phyloP scores from a whole-genome alignment of 2,329 filamentous ascomycete species.

The Bipolaris cookei region DNA sequence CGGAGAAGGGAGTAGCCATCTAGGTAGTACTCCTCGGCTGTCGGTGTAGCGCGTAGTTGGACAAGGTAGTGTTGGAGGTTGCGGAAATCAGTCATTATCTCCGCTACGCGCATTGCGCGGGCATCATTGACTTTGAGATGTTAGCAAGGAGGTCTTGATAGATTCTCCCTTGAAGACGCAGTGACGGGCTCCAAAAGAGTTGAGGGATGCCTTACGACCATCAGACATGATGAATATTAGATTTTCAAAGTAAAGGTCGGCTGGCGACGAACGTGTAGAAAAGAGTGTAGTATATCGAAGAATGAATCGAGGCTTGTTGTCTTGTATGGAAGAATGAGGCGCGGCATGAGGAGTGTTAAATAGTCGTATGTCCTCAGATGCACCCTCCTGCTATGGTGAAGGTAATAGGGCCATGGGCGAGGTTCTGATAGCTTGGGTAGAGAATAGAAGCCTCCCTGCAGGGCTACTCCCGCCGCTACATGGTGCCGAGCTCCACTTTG shows the following conservation, averaged over 20 bases:
- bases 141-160: constrained; percentile 16
- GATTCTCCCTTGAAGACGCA: background rate
- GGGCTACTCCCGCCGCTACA: constrained; percentile 48
- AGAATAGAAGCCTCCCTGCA: constrained; percentile 28
- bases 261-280: constrained; percentile 22
- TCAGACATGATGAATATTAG: constrained; percentile 57
- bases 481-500: constrained; percentile 47
- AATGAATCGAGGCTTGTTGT: constrained; percentile 27
- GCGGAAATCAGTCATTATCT: constrained; percentile 70
- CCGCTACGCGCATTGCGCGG: constrained; percentile 66
- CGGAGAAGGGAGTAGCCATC: constrained; percentile 65
- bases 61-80: constrained; percentile 65
- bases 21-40: constrained; percentile 63
- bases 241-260: constrained; percentile 15
- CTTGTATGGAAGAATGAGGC: constrained; percentile 27
- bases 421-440: constrained; percentile 30
- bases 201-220: constrained; percentile 57
- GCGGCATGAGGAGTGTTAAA: constrained; percentile 47
- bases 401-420: constrained; percentile 31
- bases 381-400: constrained; percentile 31
- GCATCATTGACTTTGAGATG: constrained; percentile 64
- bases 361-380: constrained; percentile 36
- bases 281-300: constrained; percentile 10
- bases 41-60: constrained; percentile 58
- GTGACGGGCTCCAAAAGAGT: background rate